These are phyloP conservation scores for Phytophthora gonapodyides DNA, from an alignment of 352 stramenopile species.

Conservation along the genomic window DNA sequence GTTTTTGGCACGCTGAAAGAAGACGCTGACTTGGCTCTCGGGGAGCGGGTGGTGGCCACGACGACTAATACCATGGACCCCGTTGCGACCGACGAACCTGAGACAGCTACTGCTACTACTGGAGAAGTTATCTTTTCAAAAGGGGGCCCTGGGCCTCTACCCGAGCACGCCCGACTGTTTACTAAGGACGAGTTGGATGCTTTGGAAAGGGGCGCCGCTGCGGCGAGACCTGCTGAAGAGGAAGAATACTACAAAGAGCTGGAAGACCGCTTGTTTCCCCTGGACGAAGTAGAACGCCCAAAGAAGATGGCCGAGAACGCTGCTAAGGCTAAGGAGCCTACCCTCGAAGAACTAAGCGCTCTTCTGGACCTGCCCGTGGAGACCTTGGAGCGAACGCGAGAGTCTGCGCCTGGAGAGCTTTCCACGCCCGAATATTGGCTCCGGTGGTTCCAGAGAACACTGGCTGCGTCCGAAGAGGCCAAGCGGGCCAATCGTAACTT, in stretches of 20 bases:
- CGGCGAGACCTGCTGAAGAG: too few species aligned
- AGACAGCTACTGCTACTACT: too few species aligned
- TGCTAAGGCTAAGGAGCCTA: neutral
- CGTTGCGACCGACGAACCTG: too few species aligned
- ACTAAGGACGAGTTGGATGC: too few species aligned
- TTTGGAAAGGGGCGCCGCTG: too few species aligned
- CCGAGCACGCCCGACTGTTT: too few species aligned
- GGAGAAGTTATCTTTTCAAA: too few species aligned
- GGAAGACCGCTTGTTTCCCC: conserved; percentile 1
- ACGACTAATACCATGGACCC: too few species aligned
- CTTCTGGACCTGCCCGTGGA: neutral
- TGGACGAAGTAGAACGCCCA: conserved; percentile 4
- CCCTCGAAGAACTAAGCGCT: neutral
- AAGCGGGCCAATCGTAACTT: neutral
- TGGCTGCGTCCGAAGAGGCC: conserved; percentile 1
- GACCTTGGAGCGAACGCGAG: neutral
- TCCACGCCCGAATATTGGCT: conserved; percentile 9
- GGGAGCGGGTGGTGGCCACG: too few species aligned
- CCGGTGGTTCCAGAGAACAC: neutral
- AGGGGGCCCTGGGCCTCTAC: too few species aligned
- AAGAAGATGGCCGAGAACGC: neutral
- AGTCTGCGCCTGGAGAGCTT: neutral
- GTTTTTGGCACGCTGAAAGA: too few species aligned
- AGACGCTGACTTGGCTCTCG: too few species aligned
- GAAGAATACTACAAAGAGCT: conserved; percentile 10